A percentile compares a stretch with the other conserved stretches of the same genome.
phyloP scores from a whole-genome alignment of 306 rosid species.

The Dalbergia oliveri region DNA sequence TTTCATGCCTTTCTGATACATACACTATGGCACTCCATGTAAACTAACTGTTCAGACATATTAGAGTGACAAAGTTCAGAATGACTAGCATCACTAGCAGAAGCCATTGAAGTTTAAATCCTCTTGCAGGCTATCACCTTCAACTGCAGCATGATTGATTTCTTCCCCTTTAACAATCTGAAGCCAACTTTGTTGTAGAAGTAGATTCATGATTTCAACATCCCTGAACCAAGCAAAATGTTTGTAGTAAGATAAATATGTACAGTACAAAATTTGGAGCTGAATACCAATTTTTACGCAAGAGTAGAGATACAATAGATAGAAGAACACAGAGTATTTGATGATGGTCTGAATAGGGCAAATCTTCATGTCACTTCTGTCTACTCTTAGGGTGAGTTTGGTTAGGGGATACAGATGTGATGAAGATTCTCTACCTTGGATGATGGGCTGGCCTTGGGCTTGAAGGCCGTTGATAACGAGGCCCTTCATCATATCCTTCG shows the following conservation, averaged over 20 bases:
- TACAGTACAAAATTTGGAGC: conserved; percentile 22
- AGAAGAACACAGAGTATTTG: no score
- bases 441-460: conserved; percentile 53
- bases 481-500: conserved; percentile 95
- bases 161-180: conserved; percentile 66
- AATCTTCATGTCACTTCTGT: no score
- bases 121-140: conserved; percentile 61
- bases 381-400: no score
- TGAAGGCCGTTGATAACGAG: conserved; percentile 60
- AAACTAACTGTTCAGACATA: conserved; percentile 16
- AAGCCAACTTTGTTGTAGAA: conserved; percentile 66
- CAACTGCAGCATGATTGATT: conserved; percentile 52
- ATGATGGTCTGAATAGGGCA: no score
- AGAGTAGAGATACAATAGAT: no score
- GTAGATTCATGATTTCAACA: conserved; percentile 64
- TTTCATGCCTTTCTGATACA: conserved; percentile 41
- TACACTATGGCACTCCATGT: conserved; percentile 7
- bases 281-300: neutral
- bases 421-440: conserved; percentile 53
- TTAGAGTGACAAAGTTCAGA: conserved; percentile 43
- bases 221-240: conserved; percentile 58
- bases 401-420: no score
- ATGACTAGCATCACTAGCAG: conserved; percentile 54
- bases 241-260: neutral
- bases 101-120: conserved; percentile 74